A percentile compares a stretch with the other conserved stretches of the same genome.
Conservation (phyloP, 2,329 filamentous ascomycete species). For the Septoria petroselini region DNA sequence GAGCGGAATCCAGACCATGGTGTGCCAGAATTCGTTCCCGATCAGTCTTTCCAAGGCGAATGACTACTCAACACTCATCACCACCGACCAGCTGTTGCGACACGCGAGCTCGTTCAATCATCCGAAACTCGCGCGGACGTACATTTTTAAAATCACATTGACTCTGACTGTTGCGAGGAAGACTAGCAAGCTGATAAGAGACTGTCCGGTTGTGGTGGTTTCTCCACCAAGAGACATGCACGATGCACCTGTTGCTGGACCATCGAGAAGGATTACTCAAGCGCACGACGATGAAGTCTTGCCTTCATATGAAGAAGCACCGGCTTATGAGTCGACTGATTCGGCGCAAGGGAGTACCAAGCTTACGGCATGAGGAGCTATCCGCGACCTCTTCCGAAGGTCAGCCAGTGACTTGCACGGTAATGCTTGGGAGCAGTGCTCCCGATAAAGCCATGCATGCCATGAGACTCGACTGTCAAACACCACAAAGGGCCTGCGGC, state of each 20-base stretch:
- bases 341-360: neutral
- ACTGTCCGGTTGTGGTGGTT: conserved; percentile 18
- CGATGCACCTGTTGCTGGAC: neutral
- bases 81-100: conserved; percentile 6
- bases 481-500: too few relatives aligned
- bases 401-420: too few relatives aligned
- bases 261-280: neutral
- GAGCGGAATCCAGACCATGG: conserved; percentile 17
- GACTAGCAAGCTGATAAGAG: conserved; percentile 14
- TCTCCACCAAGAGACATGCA: conserved; percentile 15
- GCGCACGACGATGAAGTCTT: conserved; percentile 6
- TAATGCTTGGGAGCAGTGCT: too few relatives aligned
- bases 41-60: conserved; percentile 17
- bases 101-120: conserved; percentile 21
- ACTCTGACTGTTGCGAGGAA: conserved; percentile 21
- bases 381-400: too few relatives aligned
- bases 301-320: conserved; percentile 7
- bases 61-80: conserved; percentile 14
- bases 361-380: neutral
- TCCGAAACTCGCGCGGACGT: conserved; percentile 18
- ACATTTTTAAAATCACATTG: conserved; percentile 20
- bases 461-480: too few relatives aligned
- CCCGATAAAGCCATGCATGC: too few relatives aligned
- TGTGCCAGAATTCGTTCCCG: conserved; percentile 11
- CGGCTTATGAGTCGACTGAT: conserved; percentile 1